Evolutionary conservation across 495 filamentous ascomycete genomes (phyloP).

Genomic region (Cercophora newfieldiana): DNA sequence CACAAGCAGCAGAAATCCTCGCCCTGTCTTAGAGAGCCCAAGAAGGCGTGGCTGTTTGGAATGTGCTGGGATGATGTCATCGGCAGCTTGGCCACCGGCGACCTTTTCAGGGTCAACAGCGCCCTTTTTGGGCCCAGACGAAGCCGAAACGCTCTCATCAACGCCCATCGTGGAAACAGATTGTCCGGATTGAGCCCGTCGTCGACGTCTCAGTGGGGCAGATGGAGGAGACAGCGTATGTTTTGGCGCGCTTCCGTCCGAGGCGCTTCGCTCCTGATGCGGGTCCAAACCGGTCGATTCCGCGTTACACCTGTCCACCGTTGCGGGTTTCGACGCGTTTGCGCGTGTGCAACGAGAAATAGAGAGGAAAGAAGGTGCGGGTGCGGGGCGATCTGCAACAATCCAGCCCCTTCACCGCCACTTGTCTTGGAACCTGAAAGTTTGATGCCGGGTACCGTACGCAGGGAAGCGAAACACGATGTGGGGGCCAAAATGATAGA

Average conservation of each 20-base stretch:
- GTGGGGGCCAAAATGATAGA: neutral
- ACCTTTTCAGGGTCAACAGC: neutral
- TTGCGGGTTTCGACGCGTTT: neutral
- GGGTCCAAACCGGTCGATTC: neutral
- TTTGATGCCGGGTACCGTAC: neutral
- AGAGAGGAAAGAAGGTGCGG: conserved; percentile 1
- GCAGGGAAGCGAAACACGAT: neutral
- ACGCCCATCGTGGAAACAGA: neutral
- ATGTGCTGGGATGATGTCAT: neutral
- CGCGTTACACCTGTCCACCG: neutral
- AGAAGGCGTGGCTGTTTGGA: neutral
- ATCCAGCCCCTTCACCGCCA: neutral
- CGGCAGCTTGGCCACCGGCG: neutral
- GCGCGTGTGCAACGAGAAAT: neutral
- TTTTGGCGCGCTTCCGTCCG: too few relatives aligned
- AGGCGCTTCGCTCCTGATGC: neutral
- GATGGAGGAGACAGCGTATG: too few relatives aligned
- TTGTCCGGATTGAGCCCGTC: neutral
- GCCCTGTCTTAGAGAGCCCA: neutral
- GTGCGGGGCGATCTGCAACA: conserved; percentile 1
- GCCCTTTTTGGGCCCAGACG: neutral
- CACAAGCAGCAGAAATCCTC: neutral
- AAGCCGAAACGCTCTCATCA: neutral
- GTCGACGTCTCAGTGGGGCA: too few relatives aligned
- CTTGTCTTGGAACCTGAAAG: neutral